Evolutionary conservation across 78 protist species (phyloP), one percentile per base, ranked within the genome.

Genomic region (Dictyostelium intermedium): DNA sequence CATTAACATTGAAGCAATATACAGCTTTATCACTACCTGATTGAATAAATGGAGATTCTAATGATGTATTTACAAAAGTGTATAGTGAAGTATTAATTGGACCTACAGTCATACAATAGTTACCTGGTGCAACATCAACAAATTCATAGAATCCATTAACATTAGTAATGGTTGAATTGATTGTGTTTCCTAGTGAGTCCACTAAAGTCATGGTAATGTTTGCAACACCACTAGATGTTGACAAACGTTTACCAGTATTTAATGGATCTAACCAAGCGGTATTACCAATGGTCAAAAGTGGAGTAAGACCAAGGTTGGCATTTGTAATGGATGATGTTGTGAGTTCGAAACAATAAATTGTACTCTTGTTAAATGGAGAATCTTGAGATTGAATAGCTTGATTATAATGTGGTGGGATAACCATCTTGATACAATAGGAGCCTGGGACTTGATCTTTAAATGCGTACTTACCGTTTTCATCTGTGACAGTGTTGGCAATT

Each of bases 371-470:
- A 16, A 85, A 76, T 27, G 60, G 45, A 11, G 91, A 85, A 5
- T 85, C 91, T 13, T 37, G 11, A 3, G 43, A 23, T 6, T 20
- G n/a, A 32, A 81, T 63, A 35, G 25, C 69, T 37, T 27, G 39
- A 6, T 43, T 10, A 37, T 72, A 74, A 41, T 25, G 23, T 30
- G 8, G 11, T 74, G 91, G 91, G 14, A 39, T 39, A 45, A 18
- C 14, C 30, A 74, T 60, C 53, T 50, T 5, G 27, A 70, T 7
- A 85, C 91, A 85, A 47, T 85, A 85, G 6, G 35, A 14, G 2
- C 91, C 91, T 34, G 83, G 82, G 32, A 60, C 43, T n/a, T 72
- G 16, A 53, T 85, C 35, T 53, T 69, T 35, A 53, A 85, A 45
- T 30, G n/a, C 32, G 9, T 72, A 85, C 8, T 30, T 18, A 74